These are phyloP conservation scores for Candida coquimbonensis DNA, from an alignment of 805 yeast species.

Conservation along the genomic window DNA sequence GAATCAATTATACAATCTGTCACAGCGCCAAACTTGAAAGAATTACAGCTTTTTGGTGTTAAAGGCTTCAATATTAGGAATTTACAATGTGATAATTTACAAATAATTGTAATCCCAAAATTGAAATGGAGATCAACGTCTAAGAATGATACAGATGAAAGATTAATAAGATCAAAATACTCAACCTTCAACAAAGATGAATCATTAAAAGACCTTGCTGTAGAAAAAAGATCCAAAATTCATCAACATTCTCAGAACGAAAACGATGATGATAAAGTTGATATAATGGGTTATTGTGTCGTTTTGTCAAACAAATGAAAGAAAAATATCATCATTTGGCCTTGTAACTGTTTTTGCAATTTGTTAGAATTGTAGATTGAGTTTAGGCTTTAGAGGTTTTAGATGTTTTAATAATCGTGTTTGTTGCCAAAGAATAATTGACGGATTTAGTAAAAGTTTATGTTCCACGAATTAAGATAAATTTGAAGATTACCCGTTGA, in stretches of 20 bases:
- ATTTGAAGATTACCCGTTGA: too few species aligned
- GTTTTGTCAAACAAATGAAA: constrained; percentile 34
- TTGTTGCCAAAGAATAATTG: constrained; percentile 72
- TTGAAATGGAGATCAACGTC: too few species aligned
- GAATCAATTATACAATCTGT: too few species aligned
- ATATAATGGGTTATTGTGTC: constrained; percentile 34
- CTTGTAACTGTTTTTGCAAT: constrained; percentile 84
- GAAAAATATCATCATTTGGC: constrained; percentile 78
- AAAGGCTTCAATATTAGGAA: too few species aligned
- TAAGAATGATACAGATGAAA: not conserved
- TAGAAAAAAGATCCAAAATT: constrained; percentile 18
- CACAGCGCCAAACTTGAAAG: too few species aligned
- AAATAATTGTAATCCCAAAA: too few species aligned
- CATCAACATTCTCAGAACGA: constrained; percentile 4
- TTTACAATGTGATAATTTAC: too few species aligned
- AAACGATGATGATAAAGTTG: constrained; percentile 7
- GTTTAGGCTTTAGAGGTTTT: constrained; percentile 61
- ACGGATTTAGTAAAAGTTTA: constrained; percentile 38
- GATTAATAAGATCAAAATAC: constrained; percentile 31
- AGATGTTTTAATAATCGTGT: constrained; percentile 76
- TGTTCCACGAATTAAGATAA: constrained; percentile 16
- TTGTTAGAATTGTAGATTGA: constrained; percentile 76
- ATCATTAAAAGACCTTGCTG: constrained; percentile 23
- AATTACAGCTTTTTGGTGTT: too few species aligned
- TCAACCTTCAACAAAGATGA: constrained; percentile 24